A percentile compares a stretch with the other conserved stretches of the same genome.
Conservation (phyloP, 2,329 filamentous ascomycete species). For the Beauveria varroae region DNA sequence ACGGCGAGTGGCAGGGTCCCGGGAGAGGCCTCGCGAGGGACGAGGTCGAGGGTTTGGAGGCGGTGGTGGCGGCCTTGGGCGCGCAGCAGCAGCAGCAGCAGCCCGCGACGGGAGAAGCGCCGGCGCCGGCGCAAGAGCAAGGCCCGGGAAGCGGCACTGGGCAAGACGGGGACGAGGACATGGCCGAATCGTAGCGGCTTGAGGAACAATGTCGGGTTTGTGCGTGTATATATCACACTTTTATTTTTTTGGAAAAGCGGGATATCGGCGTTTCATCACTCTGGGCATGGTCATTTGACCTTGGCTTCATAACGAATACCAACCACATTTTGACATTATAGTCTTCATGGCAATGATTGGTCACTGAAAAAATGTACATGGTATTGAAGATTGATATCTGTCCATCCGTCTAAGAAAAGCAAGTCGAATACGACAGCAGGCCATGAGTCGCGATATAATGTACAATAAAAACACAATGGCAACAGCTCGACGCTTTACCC, state of each 20-base stretch:
- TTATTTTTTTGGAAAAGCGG: not conserved
- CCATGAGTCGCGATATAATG: not conserved
- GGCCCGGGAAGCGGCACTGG: not conserved
- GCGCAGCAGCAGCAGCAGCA: not conserved
- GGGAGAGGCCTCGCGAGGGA: conserved; percentile 40
- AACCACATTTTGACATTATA: not conserved
- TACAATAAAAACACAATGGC: not conserved
- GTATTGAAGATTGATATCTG: not conserved
- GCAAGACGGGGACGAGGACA: conserved; percentile 6
- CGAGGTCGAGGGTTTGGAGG: conserved; percentile 52
- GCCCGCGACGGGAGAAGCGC: not conserved
- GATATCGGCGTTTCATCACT: not conserved
- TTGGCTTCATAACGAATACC: not conserved
- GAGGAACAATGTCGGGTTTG: not conserved
- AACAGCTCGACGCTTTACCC: too few relatives aligned
- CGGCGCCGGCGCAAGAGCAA: not conserved
- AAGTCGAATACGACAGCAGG: not conserved
- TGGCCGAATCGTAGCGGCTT: conserved; percentile 10
- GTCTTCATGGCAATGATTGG: not conserved
- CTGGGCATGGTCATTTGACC: not conserved
- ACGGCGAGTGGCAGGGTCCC: conserved; percentile 56
- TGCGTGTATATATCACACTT: not conserved
- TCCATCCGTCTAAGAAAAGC: not conserved
- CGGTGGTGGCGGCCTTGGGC: conserved; percentile 15
- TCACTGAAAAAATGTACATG: not conserved